Base-by-base conservation (phyloP, 805 yeast species). In the Torulaspora franciscae region DNA sequence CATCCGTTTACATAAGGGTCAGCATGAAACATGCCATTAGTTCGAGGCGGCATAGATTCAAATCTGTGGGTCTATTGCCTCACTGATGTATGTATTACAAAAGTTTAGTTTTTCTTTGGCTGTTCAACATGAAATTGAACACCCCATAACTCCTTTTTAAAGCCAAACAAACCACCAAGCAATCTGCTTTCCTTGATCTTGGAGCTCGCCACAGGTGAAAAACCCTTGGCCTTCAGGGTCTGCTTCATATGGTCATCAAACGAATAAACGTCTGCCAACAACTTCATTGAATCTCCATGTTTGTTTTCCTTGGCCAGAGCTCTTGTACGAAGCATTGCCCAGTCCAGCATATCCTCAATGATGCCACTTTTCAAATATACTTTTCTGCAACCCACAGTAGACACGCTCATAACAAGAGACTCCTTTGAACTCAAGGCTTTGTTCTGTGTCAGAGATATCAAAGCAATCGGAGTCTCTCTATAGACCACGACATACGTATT, bases 381-480 rank as follows among this genome's bases (percentile, higher is more conserved):
- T 57, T 77, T 77, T 64, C 89, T 76, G 37, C 83, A 77, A 46
- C 84, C 84, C 14, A 78, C 57, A 6, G 80, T 76, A 5, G 80
- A 70, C 37, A 83, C 78, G 27, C 69, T 72, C 47, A 82, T 76
- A 15, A 71, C 71, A 50, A 75, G 72, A 23, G 70, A 64, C 11
- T 69, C 65, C 19, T 65, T 64, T 7, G 71, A 62, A 0, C 75
- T 66, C 39, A 71, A 56, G 7, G 72, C 69, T n/a, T 73, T 69
- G 32, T 66, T 59, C 35, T 70, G 71, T 36, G 75, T 67, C 8
- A 69, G 47, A 0, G 81, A 72, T 25, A 75, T 68, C 29, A 81
- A 68, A 0, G 89, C 88, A 58, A 85, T 80, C 13, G 93, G 90
- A 0, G 81, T 69, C n/a, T 76, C 76, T 57, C 90, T 76, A 66